These are phyloP conservation scores for Wallacemonas sp. DNA, from an alignment of 208 protist genomes.

Conservation along the genomic window DNA sequence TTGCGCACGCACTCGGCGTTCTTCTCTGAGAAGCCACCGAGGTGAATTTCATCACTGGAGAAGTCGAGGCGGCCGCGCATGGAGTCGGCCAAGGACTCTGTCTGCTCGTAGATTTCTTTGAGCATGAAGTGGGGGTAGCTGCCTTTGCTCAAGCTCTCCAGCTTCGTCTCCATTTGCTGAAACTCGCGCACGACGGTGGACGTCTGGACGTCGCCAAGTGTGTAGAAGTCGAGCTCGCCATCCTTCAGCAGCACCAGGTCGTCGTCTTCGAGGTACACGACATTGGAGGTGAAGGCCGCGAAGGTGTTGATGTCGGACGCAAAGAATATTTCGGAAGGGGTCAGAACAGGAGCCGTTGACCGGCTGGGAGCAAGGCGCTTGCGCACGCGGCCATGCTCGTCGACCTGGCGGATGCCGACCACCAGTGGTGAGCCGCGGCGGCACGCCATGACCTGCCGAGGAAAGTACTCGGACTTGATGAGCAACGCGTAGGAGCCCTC, in stretches of 20 bases:
- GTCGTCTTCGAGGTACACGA: constrained; percentile 94
- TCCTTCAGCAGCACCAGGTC: constrained; percentile 88
- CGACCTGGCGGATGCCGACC: constrained; percentile 70
- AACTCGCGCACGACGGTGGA: constrained; percentile 38
- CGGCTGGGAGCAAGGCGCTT: constrained; percentile 3
- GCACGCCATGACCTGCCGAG: constrained; percentile 87
- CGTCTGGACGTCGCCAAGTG: constrained; percentile 12
- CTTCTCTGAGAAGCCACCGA: constrained; percentile 84
- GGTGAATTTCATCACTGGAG: constrained; percentile 39
- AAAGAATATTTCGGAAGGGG: constrained; percentile 86
- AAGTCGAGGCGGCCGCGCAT: constrained; percentile 94
- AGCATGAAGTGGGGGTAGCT: constrained; percentile 96
- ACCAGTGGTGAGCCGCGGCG: constrained; percentile 92
- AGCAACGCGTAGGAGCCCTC: constrained; percentile 90
- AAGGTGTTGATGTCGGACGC: constrained; percentile 95
- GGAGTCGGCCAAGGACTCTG: constrained; percentile 86
- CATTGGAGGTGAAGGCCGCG: constrained; percentile 87
- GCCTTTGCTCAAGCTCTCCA: constrained; percentile 90
- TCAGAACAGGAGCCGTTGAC: not conserved
- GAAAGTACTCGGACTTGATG: constrained; percentile 87
- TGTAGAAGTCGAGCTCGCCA: constrained; percentile 58
- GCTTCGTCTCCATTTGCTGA: constrained; percentile 73
- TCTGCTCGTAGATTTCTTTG: constrained; percentile 98
- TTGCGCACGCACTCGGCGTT: constrained; percentile 40
- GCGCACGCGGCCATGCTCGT: constrained; percentile 8